A percentile compares a stretch with the other conserved stretches of the same genome.
Conservation (phyloP, 257 asterid species). For the Coffea canephora region DNA sequence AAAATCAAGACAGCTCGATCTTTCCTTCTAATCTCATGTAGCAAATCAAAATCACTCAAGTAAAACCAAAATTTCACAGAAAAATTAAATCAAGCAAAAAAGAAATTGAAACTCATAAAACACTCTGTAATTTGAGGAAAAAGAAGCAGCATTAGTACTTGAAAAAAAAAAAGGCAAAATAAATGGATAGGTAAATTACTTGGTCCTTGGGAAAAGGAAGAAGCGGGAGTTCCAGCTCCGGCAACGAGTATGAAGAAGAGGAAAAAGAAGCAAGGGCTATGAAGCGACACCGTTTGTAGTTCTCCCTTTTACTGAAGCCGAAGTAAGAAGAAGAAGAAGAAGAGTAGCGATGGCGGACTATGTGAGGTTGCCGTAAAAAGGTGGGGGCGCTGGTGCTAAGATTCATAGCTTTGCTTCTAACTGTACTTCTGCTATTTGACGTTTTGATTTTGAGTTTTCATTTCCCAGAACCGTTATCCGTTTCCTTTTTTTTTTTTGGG, state of each 20-base stretch:
- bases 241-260: not conserved
- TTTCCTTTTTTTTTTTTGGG: too few relatives aligned
- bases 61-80: not conserved
- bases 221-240: slow-evolving; percentile 25
- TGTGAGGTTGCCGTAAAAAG: too few relatives aligned
- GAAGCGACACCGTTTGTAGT: slow-evolving; percentile 7
- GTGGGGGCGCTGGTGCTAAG: too few relatives aligned
- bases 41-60: too few relatives aligned
- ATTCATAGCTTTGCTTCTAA: not conserved
- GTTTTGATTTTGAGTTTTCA: too few relatives aligned
- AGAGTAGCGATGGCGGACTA: not conserved
- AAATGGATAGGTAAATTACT: slow-evolving; percentile 3
- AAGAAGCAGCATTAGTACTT: not conserved
- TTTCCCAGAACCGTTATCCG: too few relatives aligned
- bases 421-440: too few relatives aligned
- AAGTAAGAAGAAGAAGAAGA: not conserved
- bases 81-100: too few relatives aligned
- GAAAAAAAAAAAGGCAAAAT: not conserved
- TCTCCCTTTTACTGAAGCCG: not conserved
- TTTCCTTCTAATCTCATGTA: not conserved
- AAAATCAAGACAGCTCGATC: not conserved
- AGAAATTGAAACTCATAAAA: not conserved
- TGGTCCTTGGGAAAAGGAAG: slow-evolving; percentile 41
- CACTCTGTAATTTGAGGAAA: not conserved
- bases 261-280: not conserved